Conservation (phyloP, 805 yeast species). For the Brettanomyces naardenensis region DNA sequence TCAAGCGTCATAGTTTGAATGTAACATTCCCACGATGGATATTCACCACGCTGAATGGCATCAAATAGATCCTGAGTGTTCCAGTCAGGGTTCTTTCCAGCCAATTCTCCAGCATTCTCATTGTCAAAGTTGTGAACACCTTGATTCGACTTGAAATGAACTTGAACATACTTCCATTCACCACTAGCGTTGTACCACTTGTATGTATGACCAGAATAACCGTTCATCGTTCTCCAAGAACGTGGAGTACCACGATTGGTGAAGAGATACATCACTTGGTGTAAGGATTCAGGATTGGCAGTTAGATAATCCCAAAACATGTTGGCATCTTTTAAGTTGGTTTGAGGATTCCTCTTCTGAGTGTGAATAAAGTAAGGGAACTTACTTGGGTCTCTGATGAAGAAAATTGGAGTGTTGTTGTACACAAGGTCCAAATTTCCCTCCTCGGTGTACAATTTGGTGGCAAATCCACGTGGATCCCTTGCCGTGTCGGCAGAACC, state of each 20-base stretch:
- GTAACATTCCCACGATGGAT: slow-evolving; percentile 80
- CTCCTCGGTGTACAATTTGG: slow-evolving; percentile 74
- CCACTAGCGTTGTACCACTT: slow-evolving; percentile 73
- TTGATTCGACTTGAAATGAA: slow-evolving; percentile 63
- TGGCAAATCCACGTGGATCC: slow-evolving; percentile 82
- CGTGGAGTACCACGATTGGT: slow-evolving; percentile 81
- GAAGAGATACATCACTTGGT: slow-evolving; percentile 67
- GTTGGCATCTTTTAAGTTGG: slow-evolving; percentile 71
- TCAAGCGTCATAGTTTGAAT: slow-evolving; percentile 81
- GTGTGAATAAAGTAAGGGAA: slow-evolving; percentile 87
- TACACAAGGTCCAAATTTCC: slow-evolving; percentile 81
- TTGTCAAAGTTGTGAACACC: slow-evolving; percentile 38
- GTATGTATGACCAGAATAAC: slow-evolving; percentile 79
- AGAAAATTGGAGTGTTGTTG: slow-evolving; percentile 82
- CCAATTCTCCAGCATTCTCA: slow-evolving; percentile 60
- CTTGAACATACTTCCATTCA: slow-evolving; percentile 73
- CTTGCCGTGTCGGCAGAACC: slow-evolving; percentile 80
- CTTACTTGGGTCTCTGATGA: slow-evolving; percentile 77
- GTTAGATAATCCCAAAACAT: slow-evolving; percentile 83
- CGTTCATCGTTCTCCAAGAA: slow-evolving; percentile 69
- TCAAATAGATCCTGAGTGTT: slow-evolving; percentile 76
- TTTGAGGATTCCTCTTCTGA: slow-evolving; percentile 79
- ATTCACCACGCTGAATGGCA: slow-evolving; percentile 68
- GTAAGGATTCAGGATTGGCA: slow-evolving; percentile 64
- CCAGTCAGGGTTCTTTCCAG: slow-evolving; percentile 77